Evolutionary conservation across 2,329 filamentous ascomycete genomes (phyloP).

Genomic region (Fusarium liriodendri): DNA sequence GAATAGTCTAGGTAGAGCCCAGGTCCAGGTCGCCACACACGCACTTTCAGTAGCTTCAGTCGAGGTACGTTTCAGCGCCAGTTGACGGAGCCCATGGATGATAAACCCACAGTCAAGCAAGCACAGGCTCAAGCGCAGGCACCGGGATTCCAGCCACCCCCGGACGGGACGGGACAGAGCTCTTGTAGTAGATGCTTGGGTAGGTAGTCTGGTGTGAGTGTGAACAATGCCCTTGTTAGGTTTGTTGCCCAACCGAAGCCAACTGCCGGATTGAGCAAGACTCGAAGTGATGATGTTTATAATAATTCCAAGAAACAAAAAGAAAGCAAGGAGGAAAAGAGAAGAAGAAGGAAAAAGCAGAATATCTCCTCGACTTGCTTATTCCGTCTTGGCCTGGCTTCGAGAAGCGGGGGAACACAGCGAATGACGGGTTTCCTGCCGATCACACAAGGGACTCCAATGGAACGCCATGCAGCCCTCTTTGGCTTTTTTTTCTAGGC

Average conservation of each 20-base stretch:
- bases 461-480: conserved; percentile 34
- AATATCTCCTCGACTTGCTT: conserved; percentile 10
- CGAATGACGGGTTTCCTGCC: conserved; percentile 27
- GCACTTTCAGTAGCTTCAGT: conserved; percentile 1
- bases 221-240: neutral
- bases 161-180: conserved; percentile 11
- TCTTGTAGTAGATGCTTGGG: neutral
- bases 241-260: conserved; percentile 3
- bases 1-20: neutral
- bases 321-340: neutral
- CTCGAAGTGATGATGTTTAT: neutral
- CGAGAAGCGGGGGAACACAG: conserved; percentile 35
- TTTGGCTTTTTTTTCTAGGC: neutral
- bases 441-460: conserved; percentile 19
- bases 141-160: conserved; percentile 32
- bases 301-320: neutral
- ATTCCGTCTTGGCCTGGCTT: conserved; percentile 32
- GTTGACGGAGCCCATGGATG: neutral
- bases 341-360: neutral
- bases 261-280: conserved; percentile 23
- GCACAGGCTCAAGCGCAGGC: conserved; percentile 31
- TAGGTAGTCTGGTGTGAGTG: neutral
- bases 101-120: conserved; percentile 5
- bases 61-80: neutral
- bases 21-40: conserved; percentile 23